Evolutionary conservation across 2,329 filamentous ascomycete species (phyloP), one percentile per base, ranked within the genome.

Genomic region (Beauveria brongniartii): DNA sequence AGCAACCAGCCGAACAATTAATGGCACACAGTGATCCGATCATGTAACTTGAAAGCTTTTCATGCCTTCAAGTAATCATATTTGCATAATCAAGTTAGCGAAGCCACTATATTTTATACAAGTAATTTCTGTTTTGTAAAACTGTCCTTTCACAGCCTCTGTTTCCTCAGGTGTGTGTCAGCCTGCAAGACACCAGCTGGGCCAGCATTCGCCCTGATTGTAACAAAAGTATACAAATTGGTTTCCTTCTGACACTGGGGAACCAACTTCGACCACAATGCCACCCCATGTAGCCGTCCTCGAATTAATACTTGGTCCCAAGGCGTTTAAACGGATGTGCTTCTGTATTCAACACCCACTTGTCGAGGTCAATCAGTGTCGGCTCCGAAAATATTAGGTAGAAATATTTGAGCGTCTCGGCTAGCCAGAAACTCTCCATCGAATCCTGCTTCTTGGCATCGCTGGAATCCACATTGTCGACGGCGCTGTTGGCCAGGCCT

Each of bases 391-490:
- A 91, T 28, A 90, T 80, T 47, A 91, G 69, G 64, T 87, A 91
- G 56, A 90, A 90, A 63, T 91, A 91, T 73, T 91, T 91, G 63
- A 91, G 73, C 30, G 88, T 91, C 75, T 91, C 88, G 0, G 84
- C 83, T 66, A 87, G 76, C 86, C 88, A 91, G 68, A 90, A 90
- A 62, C 79, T 86, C 73, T 90, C 84, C 83, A 87, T 87, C n/a
- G 80, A 81, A 67, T 91, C 86, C 41, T 75, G 71, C 62, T 74
- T 72, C 20, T 71, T 70, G 1, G 46, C 18, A 5, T n/a, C n/a
- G 8, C 26, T 37, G 3, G 55, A 28, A 44, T 65, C 62, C 12
- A 75, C 75, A 51, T 80, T 76, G 56, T 70, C 64, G 5, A 83
- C 76, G 3, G 80, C 75, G n/a, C 78, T 77, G 64, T 82, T 79